These are phyloP conservation scores for Yarrowia keelungensis DNA, from an alignment of 805 yeast species.

Conservation along the genomic window DNA sequence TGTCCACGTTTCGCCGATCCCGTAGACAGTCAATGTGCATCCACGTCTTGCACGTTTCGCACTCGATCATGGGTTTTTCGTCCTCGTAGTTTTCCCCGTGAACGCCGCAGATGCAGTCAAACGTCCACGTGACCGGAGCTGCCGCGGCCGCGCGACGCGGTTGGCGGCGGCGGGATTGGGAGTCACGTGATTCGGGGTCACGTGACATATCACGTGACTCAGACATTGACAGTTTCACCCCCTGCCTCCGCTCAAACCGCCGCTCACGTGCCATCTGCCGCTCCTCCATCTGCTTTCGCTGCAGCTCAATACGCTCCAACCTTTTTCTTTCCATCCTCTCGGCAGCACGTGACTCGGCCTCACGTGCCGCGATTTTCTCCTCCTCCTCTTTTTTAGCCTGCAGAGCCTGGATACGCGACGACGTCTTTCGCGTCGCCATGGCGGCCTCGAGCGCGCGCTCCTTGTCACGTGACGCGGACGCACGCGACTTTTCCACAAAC, in stretches of 20 bases:
- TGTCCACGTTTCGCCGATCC: conserved; percentile 39
- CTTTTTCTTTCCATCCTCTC: conserved; percentile 38
- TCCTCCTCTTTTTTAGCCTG: conserved; percentile 45
- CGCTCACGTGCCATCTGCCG: conserved; percentile 39
- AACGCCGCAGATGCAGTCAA: conserved; percentile 54
- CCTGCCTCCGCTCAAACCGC: conserved; percentile 38
- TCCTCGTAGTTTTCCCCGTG: conserved; percentile 53
- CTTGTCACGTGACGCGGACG: conserved; percentile 45
- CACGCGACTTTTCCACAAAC: conserved; percentile 46
- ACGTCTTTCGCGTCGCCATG: conserved; percentile 49
- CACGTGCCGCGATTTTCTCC: conserved; percentile 37
- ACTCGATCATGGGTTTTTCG: conserved; percentile 50
- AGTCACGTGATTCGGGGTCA: too few relatives aligned
- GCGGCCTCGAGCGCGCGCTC: conserved; percentile 45
- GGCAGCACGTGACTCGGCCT: conserved; percentile 37
- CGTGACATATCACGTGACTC: too few relatives aligned
- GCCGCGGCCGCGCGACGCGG: conserved; percentile 30
- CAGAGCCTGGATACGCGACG: conserved; percentile 48
- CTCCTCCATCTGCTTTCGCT: conserved; percentile 31
- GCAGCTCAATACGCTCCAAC: conserved; percentile 33
- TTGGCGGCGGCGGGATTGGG: neutral
- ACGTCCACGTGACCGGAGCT: conserved; percentile 48
- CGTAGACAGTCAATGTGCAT: conserved; percentile 52
- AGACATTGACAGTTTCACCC: neutral
- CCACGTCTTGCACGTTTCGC: conserved; percentile 53